Base-by-base conservation (phyloP, 2,329 filamentous ascomycete genomes). In the Phoma sp. region DNA sequence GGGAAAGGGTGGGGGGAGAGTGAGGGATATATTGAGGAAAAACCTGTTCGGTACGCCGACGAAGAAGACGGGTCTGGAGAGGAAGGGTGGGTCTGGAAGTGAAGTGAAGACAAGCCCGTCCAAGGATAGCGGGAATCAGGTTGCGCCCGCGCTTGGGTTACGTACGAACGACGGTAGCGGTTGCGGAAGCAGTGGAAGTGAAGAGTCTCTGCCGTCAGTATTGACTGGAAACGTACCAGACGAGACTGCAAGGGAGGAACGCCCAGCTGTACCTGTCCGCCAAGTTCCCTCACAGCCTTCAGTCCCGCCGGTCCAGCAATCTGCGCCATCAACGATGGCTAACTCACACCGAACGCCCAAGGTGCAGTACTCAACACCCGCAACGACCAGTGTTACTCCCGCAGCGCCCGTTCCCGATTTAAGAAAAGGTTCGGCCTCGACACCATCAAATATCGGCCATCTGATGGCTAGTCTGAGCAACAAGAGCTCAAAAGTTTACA, bases 381-480 rank as follows among this genome's bases (percentile, higher is more conserved):
- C 37, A 5, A 25, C 21, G 25, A 22, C 13, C 22, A 36, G 15
- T 17, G 17, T 13, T 12, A 25, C 37, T 25, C 22, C 15, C 27
- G 24, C 39, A 17, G 44, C 44, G 33, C 25, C n/a, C 13, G 17
- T 2, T 2, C 17, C n/a, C 9, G 15, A 41, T 6, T 8, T 29
- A 17, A 17, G n/a, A 3, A 49, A 36, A 15, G 10, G 12, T n/a
- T n/a, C 40, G 5, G 12, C 25, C 5, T 46, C 41, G 5, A 55
- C 52, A 6, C 50, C 40, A 15, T 56, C 39, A 4, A 52, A 62
- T 9, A 65, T 64, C 3, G 61, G 63, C 12, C 55, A 63, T 6
- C 41, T 64, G 21, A 64, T 64, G 54, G 61, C 63, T 0, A 50
- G 54, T 2, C 50, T 60, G 2, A 51, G 43, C 9, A 46, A 22